phyloP scores from a whole-genome alignment of 1,284 basidiomycete genomes.

The Ustilago shanxiensis region DNA sequence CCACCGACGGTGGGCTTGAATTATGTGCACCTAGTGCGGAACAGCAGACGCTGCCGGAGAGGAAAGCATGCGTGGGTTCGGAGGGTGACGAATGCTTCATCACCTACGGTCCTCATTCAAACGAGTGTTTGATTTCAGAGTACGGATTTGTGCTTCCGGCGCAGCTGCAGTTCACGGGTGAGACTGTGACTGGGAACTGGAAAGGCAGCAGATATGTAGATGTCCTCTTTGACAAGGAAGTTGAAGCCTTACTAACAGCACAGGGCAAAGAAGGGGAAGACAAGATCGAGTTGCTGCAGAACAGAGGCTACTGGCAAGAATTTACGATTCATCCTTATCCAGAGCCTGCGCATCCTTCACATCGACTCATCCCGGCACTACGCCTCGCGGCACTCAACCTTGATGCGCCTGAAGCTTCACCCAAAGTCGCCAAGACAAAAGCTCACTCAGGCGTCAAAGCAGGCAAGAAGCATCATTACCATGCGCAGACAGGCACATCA shows the following conservation, averaged over 20 bases:
- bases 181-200: slow-evolving; percentile 19
- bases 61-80: neutral
- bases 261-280: slow-evolving; percentile 37
- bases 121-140: slow-evolving; percentile 57
- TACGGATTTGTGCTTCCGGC: slow-evolving; percentile 62
- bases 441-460: slow-evolving; percentile 22
- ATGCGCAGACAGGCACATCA: neutral
- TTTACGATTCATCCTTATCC: slow-evolving; percentile 62
- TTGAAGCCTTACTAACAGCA: slow-evolving; percentile 29
- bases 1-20: slow-evolving; percentile 45
- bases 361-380: slow-evolving; percentile 59
- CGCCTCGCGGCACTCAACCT: slow-evolving; percentile 52
- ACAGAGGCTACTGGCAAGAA: slow-evolving; percentile 63
- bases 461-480: slow-evolving; percentile 11
- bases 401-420: neutral
- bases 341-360: slow-evolving; percentile 62
- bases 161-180: neutral
- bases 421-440: slow-evolving; percentile 34
- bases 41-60: neutral
- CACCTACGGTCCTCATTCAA: slow-evolving; percentile 65
- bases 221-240: slow-evolving; percentile 49
- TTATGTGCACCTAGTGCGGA: slow-evolving; percentile 42
- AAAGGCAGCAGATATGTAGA: slow-evolving; percentile 55
- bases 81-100: slow-evolving; percentile 61
- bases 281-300: slow-evolving; percentile 58